Evolutionary conservation across 495 filamentous ascomycete genomes (phyloP).

Genomic region (Durotheca rogersii): DNA sequence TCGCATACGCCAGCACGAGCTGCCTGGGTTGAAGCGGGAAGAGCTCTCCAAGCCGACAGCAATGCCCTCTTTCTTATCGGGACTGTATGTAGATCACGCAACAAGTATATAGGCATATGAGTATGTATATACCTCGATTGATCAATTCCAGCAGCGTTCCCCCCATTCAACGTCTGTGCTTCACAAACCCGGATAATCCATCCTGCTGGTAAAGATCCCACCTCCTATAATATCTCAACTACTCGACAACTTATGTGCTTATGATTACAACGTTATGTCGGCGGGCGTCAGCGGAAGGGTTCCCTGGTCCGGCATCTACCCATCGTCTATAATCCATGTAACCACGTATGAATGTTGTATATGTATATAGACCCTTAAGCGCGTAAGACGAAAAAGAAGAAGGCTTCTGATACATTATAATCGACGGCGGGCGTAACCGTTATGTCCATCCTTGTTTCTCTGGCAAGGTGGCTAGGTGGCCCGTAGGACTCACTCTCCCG

Average conservation of each 20-base stretch:
- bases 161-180: constrained; percentile 3
- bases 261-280: neutral
- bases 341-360: constrained; percentile 1
- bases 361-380: too few relatives aligned
- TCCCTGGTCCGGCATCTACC: constrained; percentile 3
- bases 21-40: too few relatives aligned
- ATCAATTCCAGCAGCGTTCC: neutral
- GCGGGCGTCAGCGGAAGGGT: constrained; percentile 17
- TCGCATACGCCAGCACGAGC: neutral
- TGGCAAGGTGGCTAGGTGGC: neutral
- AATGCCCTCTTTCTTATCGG: too few relatives aligned
- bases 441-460: neutral
- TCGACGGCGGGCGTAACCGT: too few relatives aligned
- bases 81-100: too few relatives aligned
- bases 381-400: too few relatives aligned
- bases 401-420: too few relatives aligned
- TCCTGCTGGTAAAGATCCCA: constrained; percentile 12
- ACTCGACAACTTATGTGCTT: constrained; percentile 5
- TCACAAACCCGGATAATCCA: constrained; percentile 10
- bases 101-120: too few relatives aligned
- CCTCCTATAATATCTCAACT: constrained; percentile 8
- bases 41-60: too few relatives aligned
- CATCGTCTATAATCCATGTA: too few relatives aligned
- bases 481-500: neutral
- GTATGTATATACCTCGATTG: neutral